Conservation (phyloP, 176 grass and related monocot genomes). For the Cenchrus americanus region DNA sequence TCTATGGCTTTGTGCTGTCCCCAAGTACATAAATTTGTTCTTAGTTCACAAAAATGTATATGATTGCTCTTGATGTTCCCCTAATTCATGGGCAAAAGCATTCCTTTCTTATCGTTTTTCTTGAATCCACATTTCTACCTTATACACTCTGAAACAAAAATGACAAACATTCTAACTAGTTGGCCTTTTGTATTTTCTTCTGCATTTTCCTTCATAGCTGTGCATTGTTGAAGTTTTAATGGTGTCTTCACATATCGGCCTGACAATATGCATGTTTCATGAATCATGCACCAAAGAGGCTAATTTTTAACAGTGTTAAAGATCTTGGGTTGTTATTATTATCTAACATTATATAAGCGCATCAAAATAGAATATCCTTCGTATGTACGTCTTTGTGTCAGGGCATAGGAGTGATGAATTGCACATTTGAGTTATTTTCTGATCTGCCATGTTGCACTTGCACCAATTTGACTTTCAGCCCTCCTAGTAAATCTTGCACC, state of each 20-base stretch:
- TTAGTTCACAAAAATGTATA: slow-evolving; percentile 6
- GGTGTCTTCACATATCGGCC: slow-evolving; percentile 30
- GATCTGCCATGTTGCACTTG: slow-evolving; percentile 32
- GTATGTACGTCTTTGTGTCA: slow-evolving; percentile 22
- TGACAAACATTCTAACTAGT: neutral
- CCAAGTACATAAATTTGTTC: neutral
- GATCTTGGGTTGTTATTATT: slow-evolving; percentile 1
- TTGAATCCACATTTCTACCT: neutral
- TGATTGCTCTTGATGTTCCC: neutral
- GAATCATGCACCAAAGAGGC: slow-evolving; percentile 2
- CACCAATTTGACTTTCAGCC: slow-evolving; percentile 30
- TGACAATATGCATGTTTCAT: slow-evolving; percentile 23
- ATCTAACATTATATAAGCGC: neutral
- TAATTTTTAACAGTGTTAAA: slow-evolving; percentile 25
- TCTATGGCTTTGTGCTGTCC: neutral
- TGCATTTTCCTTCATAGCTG: slow-evolving; percentile 17
- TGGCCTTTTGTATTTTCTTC: neutral
- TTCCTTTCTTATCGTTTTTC: neutral
- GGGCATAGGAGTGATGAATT: slow-evolving; percentile 25
- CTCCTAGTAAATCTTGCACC: slow-evolving; percentile 23
- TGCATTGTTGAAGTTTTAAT: slow-evolving; percentile 14
- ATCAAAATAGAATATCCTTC: slow-evolving; percentile 21
- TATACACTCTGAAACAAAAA: neutral
- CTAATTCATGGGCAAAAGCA: neutral
- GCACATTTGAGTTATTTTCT: slow-evolving; percentile 30